Percentiles rank a stretch among this genome's conserved stretches.
Evolutionary conservation across 345 rosid species (phyloP).

Genomic region (rapeseed (Brassica napus)): DNA sequence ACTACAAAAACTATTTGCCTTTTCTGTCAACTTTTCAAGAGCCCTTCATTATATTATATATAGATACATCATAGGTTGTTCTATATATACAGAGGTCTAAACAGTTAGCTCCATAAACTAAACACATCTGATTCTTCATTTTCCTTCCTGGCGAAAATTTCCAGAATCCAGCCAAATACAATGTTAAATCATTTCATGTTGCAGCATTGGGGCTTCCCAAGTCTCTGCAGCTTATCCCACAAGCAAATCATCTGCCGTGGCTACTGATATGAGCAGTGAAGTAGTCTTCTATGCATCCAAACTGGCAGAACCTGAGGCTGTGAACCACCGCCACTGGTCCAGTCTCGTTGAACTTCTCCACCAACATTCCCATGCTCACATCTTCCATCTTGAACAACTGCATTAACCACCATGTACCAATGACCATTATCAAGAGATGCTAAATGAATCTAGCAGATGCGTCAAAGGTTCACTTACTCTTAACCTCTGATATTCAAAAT

Average conservation of each 20-base stretch:
- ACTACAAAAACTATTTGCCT: constrained; percentile 2
- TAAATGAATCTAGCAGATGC: not conserved
- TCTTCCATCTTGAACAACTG: constrained; percentile 99
- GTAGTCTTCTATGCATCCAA: constrained; percentile 88
- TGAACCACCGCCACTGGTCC: constrained; percentile 73
- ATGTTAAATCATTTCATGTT: constrained; percentile 67
- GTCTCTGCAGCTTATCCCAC: constrained; percentile 71
- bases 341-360: constrained; percentile 80
- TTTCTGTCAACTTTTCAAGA: constrained; percentile 23
- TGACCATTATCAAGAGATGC: too few species aligned
- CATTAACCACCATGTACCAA: not conserved
- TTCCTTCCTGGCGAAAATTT: not conserved
- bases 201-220: constrained; percentile 78
- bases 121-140: not conserved
- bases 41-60: constrained; percentile 12
- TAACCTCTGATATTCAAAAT: constrained; percentile 73
- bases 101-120: constrained; percentile 36
- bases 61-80: constrained; percentile 32
- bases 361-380: constrained; percentile 99
- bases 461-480: constrained; percentile 52
- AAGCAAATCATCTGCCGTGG: constrained; percentile 92
- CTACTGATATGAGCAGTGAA: constrained; percentile 94
- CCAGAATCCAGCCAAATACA: not conserved
- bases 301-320: constrained; percentile 89
- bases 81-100: constrained; percentile 23